Conservation (phyloP, 805 yeast genomes). For the Barnettozyma siamensis region DNA sequence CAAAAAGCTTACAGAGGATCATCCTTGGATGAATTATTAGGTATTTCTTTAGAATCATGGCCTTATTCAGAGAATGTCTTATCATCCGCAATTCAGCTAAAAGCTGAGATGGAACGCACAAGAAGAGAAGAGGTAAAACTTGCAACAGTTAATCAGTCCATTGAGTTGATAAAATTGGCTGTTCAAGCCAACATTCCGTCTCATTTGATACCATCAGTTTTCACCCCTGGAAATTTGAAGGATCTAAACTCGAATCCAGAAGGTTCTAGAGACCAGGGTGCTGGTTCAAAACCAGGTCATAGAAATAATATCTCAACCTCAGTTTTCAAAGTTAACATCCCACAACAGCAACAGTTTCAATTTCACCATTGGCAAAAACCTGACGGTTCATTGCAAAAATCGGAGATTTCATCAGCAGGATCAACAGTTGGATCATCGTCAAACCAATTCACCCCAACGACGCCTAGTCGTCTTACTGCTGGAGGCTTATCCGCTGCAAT, state of each 20-base stretch:
- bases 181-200: slow-evolving; percentile 30
- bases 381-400: slow-evolving; percentile 6
- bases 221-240: slow-evolving; percentile 15
- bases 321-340: slow-evolving; percentile 25
- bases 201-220: slow-evolving; percentile 33
- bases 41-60: slow-evolving; percentile 21
- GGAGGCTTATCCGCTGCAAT: not conserved
- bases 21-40: slow-evolving; percentile 5
- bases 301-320: slow-evolving; percentile 13
- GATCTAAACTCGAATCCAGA: not conserved
- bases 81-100: slow-evolving; percentile 29
- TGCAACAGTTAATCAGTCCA: slow-evolving; percentile 26
- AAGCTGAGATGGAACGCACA: slow-evolving; percentile 36
- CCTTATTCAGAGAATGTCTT: slow-evolving; percentile 35
- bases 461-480: slow-evolving; percentile 1
- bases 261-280: not conserved
- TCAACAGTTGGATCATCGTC: slow-evolving; percentile 5
- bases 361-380: slow-evolving; percentile 29
- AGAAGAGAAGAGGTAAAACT: slow-evolving; percentile 31
- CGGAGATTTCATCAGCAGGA: slow-evolving; percentile 6
- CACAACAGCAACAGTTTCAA: slow-evolving; percentile 24
- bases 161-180: slow-evolving; percentile 34
- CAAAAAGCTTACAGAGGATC: too few species aligned
- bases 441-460: not conserved
- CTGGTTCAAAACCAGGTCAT: not conserved